Percentiles rank a stretch among this genome's conserved stretches.
phyloP scores from a whole-genome alignment of 257 asterid species.

The Solanum pinnatisectum region DNA sequence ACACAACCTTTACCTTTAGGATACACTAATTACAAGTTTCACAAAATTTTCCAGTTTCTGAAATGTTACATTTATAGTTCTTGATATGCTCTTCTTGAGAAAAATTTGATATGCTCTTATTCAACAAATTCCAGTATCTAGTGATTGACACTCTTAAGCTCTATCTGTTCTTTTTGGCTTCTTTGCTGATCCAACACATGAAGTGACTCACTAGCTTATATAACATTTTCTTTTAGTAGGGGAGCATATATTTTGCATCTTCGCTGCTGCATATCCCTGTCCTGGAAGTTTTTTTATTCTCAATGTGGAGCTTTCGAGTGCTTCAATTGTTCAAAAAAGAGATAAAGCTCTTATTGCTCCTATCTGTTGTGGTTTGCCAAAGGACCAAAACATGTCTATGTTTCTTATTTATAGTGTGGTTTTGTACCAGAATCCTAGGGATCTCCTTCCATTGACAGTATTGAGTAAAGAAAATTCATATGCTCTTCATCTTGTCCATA shows the following conservation, averaged over 20 bases:
- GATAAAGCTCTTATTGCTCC: background rate
- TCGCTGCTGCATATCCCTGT: background rate
- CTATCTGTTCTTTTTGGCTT: background rate
- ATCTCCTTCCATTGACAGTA: background rate
- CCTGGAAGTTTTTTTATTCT: background rate
- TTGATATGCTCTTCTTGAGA: background rate
- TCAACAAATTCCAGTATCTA: background rate
- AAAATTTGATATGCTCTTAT: background rate
- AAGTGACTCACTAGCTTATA: background rate
- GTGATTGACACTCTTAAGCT: background rate
- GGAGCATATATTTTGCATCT: background rate
- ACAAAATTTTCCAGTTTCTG: background rate
- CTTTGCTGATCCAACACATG: background rate
- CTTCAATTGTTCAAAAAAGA: background rate
- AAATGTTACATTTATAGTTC: background rate
- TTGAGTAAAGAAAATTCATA: background rate
- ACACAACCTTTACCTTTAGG: background rate
- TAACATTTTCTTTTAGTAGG: background rate
- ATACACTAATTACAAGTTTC: background rate
- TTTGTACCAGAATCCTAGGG: background rate
- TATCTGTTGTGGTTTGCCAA: background rate
- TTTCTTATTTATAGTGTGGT: background rate
- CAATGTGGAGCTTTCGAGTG: background rate
- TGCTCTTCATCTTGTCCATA: background rate
- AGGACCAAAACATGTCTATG: background rate